A percentile compares a stretch with the other conserved stretches of the same genome.
phyloP scores from a whole-genome alignment of 2,329 filamentous ascomycete genomes.

The Cladophialophora yegresii region DNA sequence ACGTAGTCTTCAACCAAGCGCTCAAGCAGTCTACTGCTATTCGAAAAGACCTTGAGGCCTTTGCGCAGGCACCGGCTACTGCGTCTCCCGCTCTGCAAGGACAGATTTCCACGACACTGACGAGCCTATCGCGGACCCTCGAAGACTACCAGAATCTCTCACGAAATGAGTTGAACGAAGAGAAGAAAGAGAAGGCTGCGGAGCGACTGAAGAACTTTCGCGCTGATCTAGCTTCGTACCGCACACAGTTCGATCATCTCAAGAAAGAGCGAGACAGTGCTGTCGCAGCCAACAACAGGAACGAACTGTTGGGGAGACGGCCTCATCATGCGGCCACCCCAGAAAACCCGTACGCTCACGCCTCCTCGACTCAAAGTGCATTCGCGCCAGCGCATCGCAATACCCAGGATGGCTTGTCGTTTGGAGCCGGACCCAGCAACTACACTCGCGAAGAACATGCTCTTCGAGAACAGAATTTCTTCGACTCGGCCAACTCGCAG shows the following conservation, averaged over 20 bases:
- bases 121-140: conserved; percentile 82
- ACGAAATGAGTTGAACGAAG: conserved; percentile 82
- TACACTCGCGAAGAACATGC: conserved; percentile 77
- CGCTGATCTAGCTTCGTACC: conserved; percentile 76
- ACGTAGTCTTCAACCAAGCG: conserved; percentile 81
- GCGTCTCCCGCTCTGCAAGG: conserved; percentile 65
- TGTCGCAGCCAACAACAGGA: conserved; percentile 67
- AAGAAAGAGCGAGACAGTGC: conserved; percentile 77
- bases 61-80: conserved; percentile 61
- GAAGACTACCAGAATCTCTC: conserved; percentile 88
- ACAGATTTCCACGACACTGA: conserved; percentile 75
- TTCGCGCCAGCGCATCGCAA: conserved; percentile 42
- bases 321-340: conserved; percentile 78
- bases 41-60: conserved; percentile 71
- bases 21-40: conserved; percentile 81
- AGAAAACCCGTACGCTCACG: conserved; percentile 87
- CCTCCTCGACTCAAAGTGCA: conserved; percentile 48
- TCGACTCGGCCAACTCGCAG: conserved; percentile 75
- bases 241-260: conserved; percentile 72
- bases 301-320: conserved; percentile 80
- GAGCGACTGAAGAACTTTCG: conserved; percentile 86
- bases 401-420: conserved; percentile 46
- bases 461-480: conserved; percentile 85
- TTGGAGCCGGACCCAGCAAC: conserved; percentile 55
- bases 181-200: conserved; percentile 87